Base-by-base conservation (phyloP, 345 rosid genomes). In the Salix suchowensis region DNA sequence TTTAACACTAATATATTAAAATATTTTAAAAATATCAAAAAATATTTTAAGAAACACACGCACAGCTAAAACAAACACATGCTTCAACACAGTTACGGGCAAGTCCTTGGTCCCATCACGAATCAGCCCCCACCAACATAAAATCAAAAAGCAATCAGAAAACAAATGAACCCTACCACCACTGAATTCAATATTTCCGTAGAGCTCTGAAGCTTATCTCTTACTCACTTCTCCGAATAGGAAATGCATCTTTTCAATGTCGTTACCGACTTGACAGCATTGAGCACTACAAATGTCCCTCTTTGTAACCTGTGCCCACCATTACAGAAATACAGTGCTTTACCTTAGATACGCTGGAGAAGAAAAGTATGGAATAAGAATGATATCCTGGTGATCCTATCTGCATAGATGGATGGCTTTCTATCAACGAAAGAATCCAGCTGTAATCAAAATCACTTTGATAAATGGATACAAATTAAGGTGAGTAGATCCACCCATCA, bases 21-120 rank as follows among this genome's bases (percentile, higher is more conserved):
- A 34, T 34, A 34, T 4, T 34, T 34, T 34, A 0, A 34, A 34
- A 34, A 34, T 34, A 34, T 34, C 36, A 34, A 34, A 34, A 34
- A 34, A 34, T 34, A 34, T 34, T 32, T 34, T 34, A 34, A 34
- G 0, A 32, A 30, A 32, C 34, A 34, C 5, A 34, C 6, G 0
- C 5, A 34, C 0, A 34, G 5, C 36, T 34, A 4, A 36, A 36
- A 36, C 7, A 36, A 36, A 1, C 37, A 36, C 37, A 36, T 36
- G 37, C 7, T 36, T 36, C 37, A 77, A 69, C 82, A 73, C 80
- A 81, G 86, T 85, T 88, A 90, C 85, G 86, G 84, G 68, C 80
- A 84, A 48, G 74, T 73, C 80, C 54, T 6, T 65, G 78, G 87
- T 82, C 5, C 14, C 62, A 58, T 15, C 84, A 65, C 87, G 85